phyloP scores from a whole-genome alignment of 1,284 basidiomycete species.

The Filobasidium uniguttulatum region DNA sequence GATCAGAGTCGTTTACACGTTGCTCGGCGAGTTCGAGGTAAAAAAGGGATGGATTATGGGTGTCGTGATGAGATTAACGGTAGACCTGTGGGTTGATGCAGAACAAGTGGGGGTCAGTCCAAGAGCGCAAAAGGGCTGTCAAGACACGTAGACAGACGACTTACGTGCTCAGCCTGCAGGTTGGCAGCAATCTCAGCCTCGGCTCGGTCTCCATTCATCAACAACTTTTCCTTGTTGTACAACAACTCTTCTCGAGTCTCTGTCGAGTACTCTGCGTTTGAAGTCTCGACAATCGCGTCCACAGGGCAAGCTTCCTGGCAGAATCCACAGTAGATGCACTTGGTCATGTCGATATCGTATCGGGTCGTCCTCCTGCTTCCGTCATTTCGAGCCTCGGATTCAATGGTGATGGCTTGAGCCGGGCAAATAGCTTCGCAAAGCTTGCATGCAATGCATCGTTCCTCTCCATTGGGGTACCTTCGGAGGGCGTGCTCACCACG shows the following conservation, averaged over 20 bases:
- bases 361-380: slow-evolving; percentile 93
- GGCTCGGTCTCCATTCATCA: slow-evolving; percentile 87
- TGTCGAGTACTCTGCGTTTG: slow-evolving; percentile 91
- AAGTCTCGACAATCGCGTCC: slow-evolving; percentile 98
- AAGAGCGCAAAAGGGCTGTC: no score
- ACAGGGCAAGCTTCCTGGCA: slow-evolving; percentile 99
- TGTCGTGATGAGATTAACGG: no score
- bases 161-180: slow-evolving; percentile 49
- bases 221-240: slow-evolving; percentile 94
- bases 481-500: slow-evolving; percentile 98
- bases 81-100: no score
- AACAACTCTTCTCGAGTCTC: slow-evolving; percentile 96
- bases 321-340: slow-evolving; percentile 96
- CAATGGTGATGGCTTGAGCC: slow-evolving; percentile 98
- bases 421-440: slow-evolving; percentile 99
- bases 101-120: no score
- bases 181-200: slow-evolving; percentile 96
- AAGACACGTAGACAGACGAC: no score
- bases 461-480: slow-evolving; percentile 94
- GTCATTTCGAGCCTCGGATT: slow-evolving; percentile 89
- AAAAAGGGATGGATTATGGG: no score
- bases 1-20: no score
- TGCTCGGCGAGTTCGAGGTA: no score
- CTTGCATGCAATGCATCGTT: slow-evolving; percentile 98
- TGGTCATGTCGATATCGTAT: slow-evolving; percentile 90